A percentile compares a stretch with the other conserved stretches of the same genome.
Evolutionary conservation across 768 basidiomycete genomes (phyloP).

Genomic region (Suillus plorans): DNA sequence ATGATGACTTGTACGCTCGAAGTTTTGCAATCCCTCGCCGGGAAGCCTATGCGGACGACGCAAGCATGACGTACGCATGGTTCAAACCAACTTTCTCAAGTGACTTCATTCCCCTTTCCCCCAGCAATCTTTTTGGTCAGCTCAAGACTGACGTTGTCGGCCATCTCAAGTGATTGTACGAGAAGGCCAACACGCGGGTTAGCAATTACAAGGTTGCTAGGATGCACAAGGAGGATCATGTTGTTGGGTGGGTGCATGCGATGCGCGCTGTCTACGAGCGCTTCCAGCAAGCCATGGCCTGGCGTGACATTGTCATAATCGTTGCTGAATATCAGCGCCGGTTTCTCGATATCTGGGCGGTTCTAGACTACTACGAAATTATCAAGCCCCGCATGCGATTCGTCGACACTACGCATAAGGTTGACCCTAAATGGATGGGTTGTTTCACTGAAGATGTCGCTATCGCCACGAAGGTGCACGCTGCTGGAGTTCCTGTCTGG

Average conservation of each 20-base stretch:
- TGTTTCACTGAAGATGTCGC: neutral
- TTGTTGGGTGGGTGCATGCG: neutral
- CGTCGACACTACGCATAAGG: neutral
- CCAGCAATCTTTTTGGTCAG: neutral
- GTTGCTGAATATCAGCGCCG: neutral
- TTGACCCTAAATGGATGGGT: constrained; percentile 1
- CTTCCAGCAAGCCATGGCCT: constrained; percentile 1
- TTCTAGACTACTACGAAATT: neutral
- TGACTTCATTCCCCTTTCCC: neutral
- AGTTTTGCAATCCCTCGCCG: neutral
- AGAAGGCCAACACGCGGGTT: neutral
- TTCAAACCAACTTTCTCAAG: neutral
- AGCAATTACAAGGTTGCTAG: neutral
- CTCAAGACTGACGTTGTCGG: neutral
- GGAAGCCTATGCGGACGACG: neutral
- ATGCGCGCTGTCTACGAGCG: neutral
- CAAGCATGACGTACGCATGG: neutral
- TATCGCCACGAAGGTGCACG: neutral
- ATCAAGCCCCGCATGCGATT: neutral
- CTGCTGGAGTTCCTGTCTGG: neutral
- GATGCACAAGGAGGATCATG: neutral
- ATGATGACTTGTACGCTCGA: neutral
- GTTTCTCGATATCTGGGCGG: neutral
- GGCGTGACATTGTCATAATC: neutral
- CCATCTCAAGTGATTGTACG: neutral